Evolutionary conservation across 345 rosid genomes (phyloP), one percentile per base, ranked within the genome.

Genomic region (Citrus reticulata): DNA sequence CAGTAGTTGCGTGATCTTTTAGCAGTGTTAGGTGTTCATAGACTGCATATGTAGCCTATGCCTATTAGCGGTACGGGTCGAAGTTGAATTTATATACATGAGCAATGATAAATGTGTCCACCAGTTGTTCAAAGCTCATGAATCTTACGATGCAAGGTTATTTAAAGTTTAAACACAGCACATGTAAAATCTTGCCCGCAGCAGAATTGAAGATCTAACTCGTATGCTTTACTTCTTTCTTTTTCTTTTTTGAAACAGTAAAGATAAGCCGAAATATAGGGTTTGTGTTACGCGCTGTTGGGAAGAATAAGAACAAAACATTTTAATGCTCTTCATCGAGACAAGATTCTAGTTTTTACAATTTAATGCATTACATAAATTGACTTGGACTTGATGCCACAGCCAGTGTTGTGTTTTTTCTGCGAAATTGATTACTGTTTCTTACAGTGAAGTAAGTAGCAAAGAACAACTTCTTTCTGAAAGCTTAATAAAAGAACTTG

Each of bases 1-100:
- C 74, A 46, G 51, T 46, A 54, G 81, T 83, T 83, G 87, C 87
- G 84, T 85, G 89, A 85, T 85, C 81, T 76, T 65, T 17, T 78
- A 34, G 81, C 84, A 77, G 78, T 72, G 79, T 82, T 82, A 84
- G 89, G 86, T 84, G 30, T 68, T 58, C 60, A 22, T 39, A 35
- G 73, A 49, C 73, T 27, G n/a, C 61, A 60, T 29, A 51, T 68
- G 49, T 27, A 77, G 73, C 67, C 76, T 72, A 34, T 62, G 73
- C 59, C 76, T 72, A 46, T 54, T 24, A 42, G 51, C 2, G 30
- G 78, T 80, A 74, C 78, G 68, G 72, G 24, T 46, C 51, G 51
- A 11, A 46, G 51, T 46, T 46, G 51, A 46, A 46, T 46, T 1
- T 46, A 13, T 13, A 46, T 13, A 46, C 14, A 46, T 11, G 51